A percentile compares a stretch with the other conserved stretches of the same genome.
phyloP scores from a whole-genome alignment of 2,329 filamentous ascomycete species.

The Byssoonygena ceratinophila region DNA sequence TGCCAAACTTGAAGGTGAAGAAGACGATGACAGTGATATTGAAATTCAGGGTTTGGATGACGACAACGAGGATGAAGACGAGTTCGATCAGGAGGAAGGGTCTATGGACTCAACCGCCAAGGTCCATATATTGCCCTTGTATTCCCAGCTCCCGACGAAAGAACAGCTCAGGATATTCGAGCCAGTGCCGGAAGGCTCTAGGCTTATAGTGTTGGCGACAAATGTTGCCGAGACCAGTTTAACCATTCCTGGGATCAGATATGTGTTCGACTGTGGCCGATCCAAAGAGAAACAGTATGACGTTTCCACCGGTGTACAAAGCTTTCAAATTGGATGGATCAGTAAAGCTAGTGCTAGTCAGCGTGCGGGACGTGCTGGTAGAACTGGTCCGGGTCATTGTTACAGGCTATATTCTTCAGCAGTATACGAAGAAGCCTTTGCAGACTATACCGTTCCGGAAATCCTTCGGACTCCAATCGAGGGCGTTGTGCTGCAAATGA shows the following conservation, averaged over 20 bases:
- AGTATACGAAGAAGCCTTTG: conserved; percentile 77
- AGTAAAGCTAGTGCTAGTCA: conserved; percentile 94
- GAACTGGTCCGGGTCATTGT: conserved; percentile 91
- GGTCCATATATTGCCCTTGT: conserved; percentile 84
- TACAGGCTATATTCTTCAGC: conserved; percentile 91
- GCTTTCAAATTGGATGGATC: conserved; percentile 91
- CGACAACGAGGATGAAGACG: conserved; percentile 52
- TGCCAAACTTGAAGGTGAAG: conserved; percentile 42
- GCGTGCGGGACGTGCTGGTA: conserved; percentile 81
- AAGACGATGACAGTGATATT: conserved; percentile 46
- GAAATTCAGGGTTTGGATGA: conserved; percentile 51
- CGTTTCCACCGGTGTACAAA: conserved; percentile 79
- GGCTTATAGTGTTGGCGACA: conserved; percentile 81
- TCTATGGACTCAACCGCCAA: conserved; percentile 50
- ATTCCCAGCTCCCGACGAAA: conserved; percentile 79
- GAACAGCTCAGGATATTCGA: conserved; percentile 91
- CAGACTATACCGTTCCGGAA: conserved; percentile 77
- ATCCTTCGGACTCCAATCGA: conserved; percentile 86
- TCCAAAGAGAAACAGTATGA: conserved; percentile 90
- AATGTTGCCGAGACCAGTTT: conserved; percentile 96
- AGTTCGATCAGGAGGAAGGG: conserved; percentile 57
- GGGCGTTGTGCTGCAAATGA: conserved; percentile 82
- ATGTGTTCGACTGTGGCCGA: conserved; percentile 89
- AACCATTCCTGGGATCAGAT: conserved; percentile 88
- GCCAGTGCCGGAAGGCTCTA: conserved; percentile 65